Base-by-base conservation (phyloP, 176 grass and related monocot species). In the Olyra latifolia region DNA sequence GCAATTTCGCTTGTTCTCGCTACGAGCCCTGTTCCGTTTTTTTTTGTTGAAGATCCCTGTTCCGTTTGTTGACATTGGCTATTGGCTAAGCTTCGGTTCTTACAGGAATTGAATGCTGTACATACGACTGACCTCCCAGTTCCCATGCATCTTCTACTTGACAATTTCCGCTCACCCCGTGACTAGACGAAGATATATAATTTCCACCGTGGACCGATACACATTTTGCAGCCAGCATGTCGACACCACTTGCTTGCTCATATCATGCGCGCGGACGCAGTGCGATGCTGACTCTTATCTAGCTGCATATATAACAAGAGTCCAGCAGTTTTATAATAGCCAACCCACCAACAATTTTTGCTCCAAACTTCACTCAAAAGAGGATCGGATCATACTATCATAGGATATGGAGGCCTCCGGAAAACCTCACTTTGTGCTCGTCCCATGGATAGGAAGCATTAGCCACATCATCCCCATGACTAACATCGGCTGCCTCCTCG, bases 401-500 rank as follows among this genome's bases (percentile, higher is more conserved):
- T 8, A 32, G 16, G 46, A 41, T 52, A 88, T 91, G 90, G 82
- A 76, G 38, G 20, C 1, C 7, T 6, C 20, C 72, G n/a, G 19
- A 8, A 84, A 66, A 11, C 82, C 87, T 72, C 87, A 92, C 65
- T 86, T 95, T 2, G 48, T 92, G 62, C 74, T 95, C n/a, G 44
- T 95, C 66, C 93, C 93, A 84, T 92, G 82, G 75, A 16, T 86
- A 5, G 84, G 73, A 0, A 2, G 38, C 30, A 68, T 80, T 39
- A 88, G 87, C 75, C 84, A 95, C 82, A 75, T 90, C 56, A 57
- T 81, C 62, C 90, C 93, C 71, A 41, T 85, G 14, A 80, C 81
- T 3, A 89, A 92, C 85, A 85, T 95, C 73, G 90, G 80, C 78
- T 82, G 69, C 78, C 68, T 92, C 75, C 84, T 95, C 40, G 84